Conservation (phyloP, 139 green algal species). For the Coccomyxa sp. region DNA sequence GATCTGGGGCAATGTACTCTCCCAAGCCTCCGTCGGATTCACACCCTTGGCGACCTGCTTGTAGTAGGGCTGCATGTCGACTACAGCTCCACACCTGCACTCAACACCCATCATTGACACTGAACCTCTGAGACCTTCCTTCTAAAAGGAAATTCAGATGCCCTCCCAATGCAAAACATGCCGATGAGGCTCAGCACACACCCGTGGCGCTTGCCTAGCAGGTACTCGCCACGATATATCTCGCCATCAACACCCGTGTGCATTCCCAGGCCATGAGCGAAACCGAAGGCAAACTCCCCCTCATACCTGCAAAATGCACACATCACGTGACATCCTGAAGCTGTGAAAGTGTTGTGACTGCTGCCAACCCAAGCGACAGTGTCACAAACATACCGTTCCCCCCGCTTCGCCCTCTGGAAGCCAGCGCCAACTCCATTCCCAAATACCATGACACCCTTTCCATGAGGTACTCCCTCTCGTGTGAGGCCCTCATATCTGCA, state of each 20-base stretch:
- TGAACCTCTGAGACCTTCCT: not conserved
- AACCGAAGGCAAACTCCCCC: conserved; percentile 83
- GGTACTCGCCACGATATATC: conserved; percentile 78
- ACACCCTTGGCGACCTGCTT: conserved; percentile 54
- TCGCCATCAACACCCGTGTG: conserved; percentile 55
- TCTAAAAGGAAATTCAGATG: too few relatives aligned
- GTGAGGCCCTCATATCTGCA: conserved; percentile 85
- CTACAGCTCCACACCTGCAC: conserved; percentile 48
- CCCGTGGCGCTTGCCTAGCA: conserved; percentile 68
- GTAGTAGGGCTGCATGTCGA: conserved; percentile 66
- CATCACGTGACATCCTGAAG: not conserved
- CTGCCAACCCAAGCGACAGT: not conserved
- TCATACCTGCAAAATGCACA: conserved; percentile 65
- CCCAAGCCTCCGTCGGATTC: conserved; percentile 48
- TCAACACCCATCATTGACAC: not conserved
- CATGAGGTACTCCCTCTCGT: conserved; percentile 68
- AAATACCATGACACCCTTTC: conserved; percentile 78
- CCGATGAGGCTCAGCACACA: conserved; percentile 25
- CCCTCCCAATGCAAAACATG: not conserved
- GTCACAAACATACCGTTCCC: conserved; percentile 48
- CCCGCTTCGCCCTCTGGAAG: conserved; percentile 50
- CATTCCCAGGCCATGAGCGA: conserved; percentile 79
- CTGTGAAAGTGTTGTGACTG: not conserved
- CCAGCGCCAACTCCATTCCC: conserved; percentile 74
- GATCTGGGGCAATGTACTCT: conserved; percentile 38